phyloP scores from a whole-genome alignment of 139 green algal genomes.

The Desmodesmus armatus region DNA sequence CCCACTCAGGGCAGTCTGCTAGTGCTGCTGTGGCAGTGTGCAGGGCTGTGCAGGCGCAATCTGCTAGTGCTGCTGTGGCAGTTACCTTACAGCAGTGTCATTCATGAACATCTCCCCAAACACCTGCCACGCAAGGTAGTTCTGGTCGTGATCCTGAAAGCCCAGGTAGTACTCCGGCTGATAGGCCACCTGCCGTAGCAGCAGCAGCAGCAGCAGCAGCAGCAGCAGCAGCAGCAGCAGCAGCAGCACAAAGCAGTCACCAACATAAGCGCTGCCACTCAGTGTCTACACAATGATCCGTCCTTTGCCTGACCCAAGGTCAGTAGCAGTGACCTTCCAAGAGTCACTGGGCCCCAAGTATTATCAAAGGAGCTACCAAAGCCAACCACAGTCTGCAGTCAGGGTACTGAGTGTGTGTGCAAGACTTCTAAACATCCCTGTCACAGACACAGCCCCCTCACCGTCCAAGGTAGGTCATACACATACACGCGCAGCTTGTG shows the following conservation, averaged over 20 bases:
- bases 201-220: neutral
- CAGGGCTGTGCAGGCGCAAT: neutral
- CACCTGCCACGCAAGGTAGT: slow-evolving; percentile 10
- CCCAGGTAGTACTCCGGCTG: slow-evolving; percentile 9
- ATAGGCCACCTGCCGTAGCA: neutral
- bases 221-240: neutral
- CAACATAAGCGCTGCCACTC: neutral
- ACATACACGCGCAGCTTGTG: slow-evolving; percentile 8
- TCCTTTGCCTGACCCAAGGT: neutral
- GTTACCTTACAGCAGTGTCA: neutral
- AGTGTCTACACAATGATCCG: neutral
- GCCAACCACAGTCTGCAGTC: neutral
- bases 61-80: neutral
- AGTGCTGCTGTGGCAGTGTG: too few relatives aligned
- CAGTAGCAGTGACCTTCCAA: neutral
- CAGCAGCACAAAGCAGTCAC: neutral
- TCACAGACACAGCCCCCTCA: neutral
- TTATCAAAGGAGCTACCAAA: neutral
- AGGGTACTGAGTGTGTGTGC: too few relatives aligned
- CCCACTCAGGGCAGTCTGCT: too few relatives aligned
- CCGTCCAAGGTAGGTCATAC: slow-evolving; percentile 9
- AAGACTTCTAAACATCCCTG: too few relatives aligned
- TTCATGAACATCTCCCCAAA: slow-evolving; percentile 22
- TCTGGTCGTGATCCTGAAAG: slow-evolving; percentile 11
- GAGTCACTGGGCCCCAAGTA: neutral